A percentile compares a stretch with the other conserved stretches of the same genome.
phyloP scores from a whole-genome alignment of 2,329 filamentous ascomycete genomes.

The Alternaria conjuncta region DNA sequence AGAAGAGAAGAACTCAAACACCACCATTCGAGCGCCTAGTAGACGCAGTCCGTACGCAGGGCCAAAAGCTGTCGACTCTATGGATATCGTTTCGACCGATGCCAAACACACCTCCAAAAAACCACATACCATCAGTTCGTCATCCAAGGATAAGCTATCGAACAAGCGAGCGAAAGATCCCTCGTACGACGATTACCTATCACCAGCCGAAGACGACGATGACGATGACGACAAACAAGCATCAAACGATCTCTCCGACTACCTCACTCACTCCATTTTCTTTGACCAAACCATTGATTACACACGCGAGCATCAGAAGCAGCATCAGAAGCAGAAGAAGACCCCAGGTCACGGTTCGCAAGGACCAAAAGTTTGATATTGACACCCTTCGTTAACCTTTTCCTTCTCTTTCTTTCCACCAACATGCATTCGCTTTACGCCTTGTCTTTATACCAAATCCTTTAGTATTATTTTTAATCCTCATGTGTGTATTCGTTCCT shows the following conservation, averaged over 20 bases:
- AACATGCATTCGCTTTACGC: background rate
- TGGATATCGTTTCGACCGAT: conserved; percentile 1
- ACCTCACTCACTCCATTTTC: conserved; percentile 22
- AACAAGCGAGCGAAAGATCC: conserved; percentile 1
- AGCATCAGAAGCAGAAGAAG: background rate
- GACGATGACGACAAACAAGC: conserved; percentile 4
- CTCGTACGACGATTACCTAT: conserved; percentile 7
- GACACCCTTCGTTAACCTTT: background rate
- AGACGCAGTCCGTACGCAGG: conserved; percentile 28
- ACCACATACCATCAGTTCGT: background rate
- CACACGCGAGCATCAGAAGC: conserved; percentile 7
- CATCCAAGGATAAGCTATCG: background rate
- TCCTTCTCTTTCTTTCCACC: background rate
- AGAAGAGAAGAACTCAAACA: conserved; percentile 40
- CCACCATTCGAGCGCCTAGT: conserved; percentile 40
- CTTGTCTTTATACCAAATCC: background rate
- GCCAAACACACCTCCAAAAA: background rate
- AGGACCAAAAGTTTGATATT: conserved; percentile 17
- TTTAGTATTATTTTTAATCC: conserved; percentile 1
- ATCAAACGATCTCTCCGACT: conserved; percentile 14
- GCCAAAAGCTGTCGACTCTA: conserved; percentile 21
- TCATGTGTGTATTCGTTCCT: background rate
- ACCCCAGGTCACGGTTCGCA: conserved; percentile 5
- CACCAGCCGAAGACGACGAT: conserved; percentile 6
- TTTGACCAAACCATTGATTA: conserved; percentile 12